Evolutionary conservation across 495 filamentous ascomycete species (phyloP), one percentile per base, ranked within the genome.

Genomic region (Ramalina intermedia): DNA sequence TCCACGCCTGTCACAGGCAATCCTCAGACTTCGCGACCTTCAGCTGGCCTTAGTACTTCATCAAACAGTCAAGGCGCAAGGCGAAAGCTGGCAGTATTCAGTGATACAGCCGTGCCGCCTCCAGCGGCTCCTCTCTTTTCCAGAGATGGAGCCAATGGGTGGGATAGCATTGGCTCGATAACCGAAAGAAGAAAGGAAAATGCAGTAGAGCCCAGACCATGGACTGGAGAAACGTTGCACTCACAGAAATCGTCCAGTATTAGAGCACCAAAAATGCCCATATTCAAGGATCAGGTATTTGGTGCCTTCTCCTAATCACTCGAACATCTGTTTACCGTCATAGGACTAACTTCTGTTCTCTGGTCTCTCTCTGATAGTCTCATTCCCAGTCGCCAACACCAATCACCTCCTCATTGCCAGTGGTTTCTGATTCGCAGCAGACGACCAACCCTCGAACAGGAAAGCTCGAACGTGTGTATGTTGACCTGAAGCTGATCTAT

Each of bases 281-380:
- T 96, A 17, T 98, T 95, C 73, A 87, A 87, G 69, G 91, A 98
- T 72, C 75, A 84, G 84, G 91, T 96, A 80, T 79, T 89, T 51
- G 49, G 57, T 37, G 24, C 52, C 49, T 50, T 51, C 55, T 42
- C 59, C 48, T 60, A 56, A 66, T 63, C 62, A 69, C 71, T 16
- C 63, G 55, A 68, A 66, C 71, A 66, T 56, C 74, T 87, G 78
- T 94, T 93, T 88, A 95, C 89, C 74, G 81, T 79, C 76, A 78
- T 74, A 95, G 88, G 88, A 93, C 87, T 95, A 93, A 95, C 87
- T 75, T 66, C 66, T 78, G 76, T 66, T 68, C 71, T 75, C 58
- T 68, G 69, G 72, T 66, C 64, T 74, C 66, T 60, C 55, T 68
- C 73, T 67, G 78, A 75, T 74, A 81, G 77, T 79, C 73, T 59